phyloP scores from a whole-genome alignment of 2,329 filamentous ascomycete species.

The Claviceps digitariae region DNA sequence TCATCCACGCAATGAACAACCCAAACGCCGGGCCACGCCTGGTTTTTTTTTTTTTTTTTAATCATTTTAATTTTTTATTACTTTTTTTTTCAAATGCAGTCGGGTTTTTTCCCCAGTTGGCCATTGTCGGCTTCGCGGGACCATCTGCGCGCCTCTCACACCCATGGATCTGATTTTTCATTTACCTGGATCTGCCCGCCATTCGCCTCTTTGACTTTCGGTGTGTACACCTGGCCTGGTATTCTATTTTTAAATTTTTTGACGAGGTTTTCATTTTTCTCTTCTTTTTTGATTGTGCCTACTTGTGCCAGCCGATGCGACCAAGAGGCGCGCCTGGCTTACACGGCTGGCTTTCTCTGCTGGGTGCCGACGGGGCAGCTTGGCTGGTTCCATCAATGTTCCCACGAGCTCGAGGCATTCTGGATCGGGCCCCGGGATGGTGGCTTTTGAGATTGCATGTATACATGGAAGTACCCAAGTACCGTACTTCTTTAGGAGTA shows the following conservation, averaged over 20 bases:
- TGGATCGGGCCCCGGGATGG: conserved; percentile 1
- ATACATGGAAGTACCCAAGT: no score
- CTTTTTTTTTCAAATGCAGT: not conserved
- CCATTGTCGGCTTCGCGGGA: not conserved
- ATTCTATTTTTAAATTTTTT: not conserved
- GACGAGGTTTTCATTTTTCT: not conserved
- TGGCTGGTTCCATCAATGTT: not conserved
- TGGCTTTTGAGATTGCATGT: conserved; percentile 4
- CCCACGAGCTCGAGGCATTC: not conserved
- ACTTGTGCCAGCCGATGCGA: not conserved
- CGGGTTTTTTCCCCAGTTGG: not conserved
- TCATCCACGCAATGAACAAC: conserved; percentile 5
- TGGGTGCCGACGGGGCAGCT: not conserved
- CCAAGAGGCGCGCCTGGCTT: not conserved
- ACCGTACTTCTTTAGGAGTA: no score
- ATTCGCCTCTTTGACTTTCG: not conserved
- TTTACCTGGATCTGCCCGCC: not conserved
- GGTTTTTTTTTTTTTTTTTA: not conserved
- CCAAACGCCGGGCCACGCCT: conserved; percentile 5
- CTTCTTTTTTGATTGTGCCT: not conserved
- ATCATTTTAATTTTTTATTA: not conserved
- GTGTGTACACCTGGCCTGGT: not conserved
- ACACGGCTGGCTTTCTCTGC: not conserved
- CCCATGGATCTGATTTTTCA: no score
- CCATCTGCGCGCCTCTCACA: not conserved